A percentile compares a stretch with the other conserved stretches of the same genome.
These are phyloP conservation scores for Aureobasidium pullulans DNA, from an alignment of 2,329 filamentous ascomycete species.

Conservation along the genomic window DNA sequence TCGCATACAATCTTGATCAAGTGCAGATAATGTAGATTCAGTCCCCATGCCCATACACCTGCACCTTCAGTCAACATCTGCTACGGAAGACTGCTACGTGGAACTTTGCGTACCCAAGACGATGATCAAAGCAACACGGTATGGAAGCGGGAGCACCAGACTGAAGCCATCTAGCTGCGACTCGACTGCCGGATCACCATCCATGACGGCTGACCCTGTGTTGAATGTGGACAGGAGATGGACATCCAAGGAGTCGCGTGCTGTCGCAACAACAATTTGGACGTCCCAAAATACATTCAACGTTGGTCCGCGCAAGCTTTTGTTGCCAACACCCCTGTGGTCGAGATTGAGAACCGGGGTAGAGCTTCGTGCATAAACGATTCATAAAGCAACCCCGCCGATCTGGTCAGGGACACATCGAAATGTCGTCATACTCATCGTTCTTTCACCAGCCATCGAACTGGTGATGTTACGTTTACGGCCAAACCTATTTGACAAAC, in stretches of 20 bases:
- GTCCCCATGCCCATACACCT: slow-evolving; percentile 93
- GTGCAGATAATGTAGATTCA: slow-evolving; percentile 83
- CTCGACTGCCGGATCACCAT: slow-evolving; percentile 66
- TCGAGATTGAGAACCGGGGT: too few relatives aligned
- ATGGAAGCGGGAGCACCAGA: slow-evolving; percentile 78
- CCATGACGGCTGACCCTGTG: slow-evolving; percentile 42
- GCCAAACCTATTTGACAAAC: not conserved
- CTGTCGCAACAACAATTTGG: not conserved
- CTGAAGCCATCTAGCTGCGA: slow-evolving; percentile 72
- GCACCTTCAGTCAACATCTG: slow-evolving; percentile 13
- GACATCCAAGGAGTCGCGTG: slow-evolving; percentile 6
- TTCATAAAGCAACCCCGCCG: not conserved
- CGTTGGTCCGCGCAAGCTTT: not conserved
- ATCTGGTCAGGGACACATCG: not conserved
- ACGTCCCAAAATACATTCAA: not conserved
- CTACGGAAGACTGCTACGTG: not conserved
- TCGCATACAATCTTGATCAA: slow-evolving; percentile 61
- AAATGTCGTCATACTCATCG: not conserved
- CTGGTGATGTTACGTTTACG: not conserved
- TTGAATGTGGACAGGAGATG: not conserved
- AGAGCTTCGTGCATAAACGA: not conserved
- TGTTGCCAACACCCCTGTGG: not conserved
- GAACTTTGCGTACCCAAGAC: slow-evolving; percentile 60
- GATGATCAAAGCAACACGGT: slow-evolving; percentile 77
- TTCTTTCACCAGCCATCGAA: not conserved